Evolutionary conservation across 78 protist species (phyloP), one percentile per base, ranked within the genome.

Genomic region (Guillardia theta): DNA sequence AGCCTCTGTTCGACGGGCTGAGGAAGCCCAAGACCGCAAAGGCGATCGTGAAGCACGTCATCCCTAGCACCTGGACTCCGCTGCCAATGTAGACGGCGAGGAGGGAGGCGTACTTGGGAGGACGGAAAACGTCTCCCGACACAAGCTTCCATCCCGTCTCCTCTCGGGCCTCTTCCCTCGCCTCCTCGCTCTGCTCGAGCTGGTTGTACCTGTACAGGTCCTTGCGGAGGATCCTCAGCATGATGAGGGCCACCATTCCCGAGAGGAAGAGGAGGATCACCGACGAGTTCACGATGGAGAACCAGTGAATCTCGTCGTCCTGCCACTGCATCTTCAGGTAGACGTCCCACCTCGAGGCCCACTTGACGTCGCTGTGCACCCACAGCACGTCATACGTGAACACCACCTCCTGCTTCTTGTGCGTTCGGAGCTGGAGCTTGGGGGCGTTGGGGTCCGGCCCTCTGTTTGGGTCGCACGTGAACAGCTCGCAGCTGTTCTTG

Each of bases 61-160:
- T 98, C 50, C 95, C 95, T 19, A 96, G 83, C 12, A 98, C 48
- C 77, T 98, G 99, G 24, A 94, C 93, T 58, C 99, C 99, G 44
- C 96, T 87, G 53, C 99, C 99, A 41, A 96, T 94, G 83, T 94
- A 78, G 22, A 94, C 97, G 4, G 98, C 92, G 1, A 98, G 97
- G 87, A 98, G 92, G 94, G 83, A 41, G 64, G 96, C 95, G 43
- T 87, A 88, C 19, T 47, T 43, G 2, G 99, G 99, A 6, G 99
- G 97, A 33, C 99, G 95, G 94, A 99, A 98, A 8, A 99, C 99
- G 64, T 99, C 99, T 22, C 97, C 98, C 95, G 98, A 98, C 24
- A 98, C 98, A 30, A 98, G 97, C 97, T 99, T 99, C 99, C 99
- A 99, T 19, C 99, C 99, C 0, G 96, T 95, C 87, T 98, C 99